Conservation (phyloP, 345 rosid species). For the Arabidopsis suecica region DNA sequence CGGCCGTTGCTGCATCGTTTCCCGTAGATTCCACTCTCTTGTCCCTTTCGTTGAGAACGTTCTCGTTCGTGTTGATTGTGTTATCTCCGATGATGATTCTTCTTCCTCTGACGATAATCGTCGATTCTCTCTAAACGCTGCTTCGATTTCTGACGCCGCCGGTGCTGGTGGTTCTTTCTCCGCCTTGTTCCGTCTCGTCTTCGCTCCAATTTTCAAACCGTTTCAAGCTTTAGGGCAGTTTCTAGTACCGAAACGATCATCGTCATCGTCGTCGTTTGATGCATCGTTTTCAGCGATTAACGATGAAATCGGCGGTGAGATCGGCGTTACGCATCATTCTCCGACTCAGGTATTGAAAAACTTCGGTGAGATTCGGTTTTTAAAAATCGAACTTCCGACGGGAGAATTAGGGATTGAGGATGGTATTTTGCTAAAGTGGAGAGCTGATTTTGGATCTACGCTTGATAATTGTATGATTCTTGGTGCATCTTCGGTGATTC, state of each 20-base stretch:
- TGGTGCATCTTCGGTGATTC: conserved; percentile 72
- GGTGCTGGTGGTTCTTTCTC: conserved; percentile 49
- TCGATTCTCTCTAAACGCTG: conserved; percentile 39
- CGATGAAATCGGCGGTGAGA: conserved; percentile 55
- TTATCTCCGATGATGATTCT: conserved; percentile 77
- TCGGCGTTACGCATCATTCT: conserved; percentile 88
- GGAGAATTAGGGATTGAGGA: conserved; percentile 93
- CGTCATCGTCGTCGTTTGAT: background rate
- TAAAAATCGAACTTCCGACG: conserved; percentile 81
- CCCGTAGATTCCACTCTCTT: conserved; percentile 75
- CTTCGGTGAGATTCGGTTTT: conserved; percentile 77
- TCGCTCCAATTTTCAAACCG: conserved; percentile 75
- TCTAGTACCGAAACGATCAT: conserved; percentile 59
- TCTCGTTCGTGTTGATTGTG: conserved; percentile 91
- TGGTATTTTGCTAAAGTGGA: conserved; percentile 82
- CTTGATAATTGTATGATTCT: conserved; percentile 89
- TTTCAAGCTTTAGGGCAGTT: conserved; percentile 72
- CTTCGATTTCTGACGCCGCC: conserved; percentile 43
- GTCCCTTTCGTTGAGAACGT: conserved; percentile 87
- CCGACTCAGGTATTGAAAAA: conserved; percentile 89
- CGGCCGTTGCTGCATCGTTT: conserved; percentile 91
- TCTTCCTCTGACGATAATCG: conserved; percentile 53
- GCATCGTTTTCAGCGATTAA: conserved; percentile 47
- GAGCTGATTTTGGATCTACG: conserved; percentile 95
- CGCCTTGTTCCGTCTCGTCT: conserved; percentile 56